These are phyloP conservation scores for Salix suchowensis DNA, from an alignment of 345 rosid species.

Conservation along the genomic window DNA sequence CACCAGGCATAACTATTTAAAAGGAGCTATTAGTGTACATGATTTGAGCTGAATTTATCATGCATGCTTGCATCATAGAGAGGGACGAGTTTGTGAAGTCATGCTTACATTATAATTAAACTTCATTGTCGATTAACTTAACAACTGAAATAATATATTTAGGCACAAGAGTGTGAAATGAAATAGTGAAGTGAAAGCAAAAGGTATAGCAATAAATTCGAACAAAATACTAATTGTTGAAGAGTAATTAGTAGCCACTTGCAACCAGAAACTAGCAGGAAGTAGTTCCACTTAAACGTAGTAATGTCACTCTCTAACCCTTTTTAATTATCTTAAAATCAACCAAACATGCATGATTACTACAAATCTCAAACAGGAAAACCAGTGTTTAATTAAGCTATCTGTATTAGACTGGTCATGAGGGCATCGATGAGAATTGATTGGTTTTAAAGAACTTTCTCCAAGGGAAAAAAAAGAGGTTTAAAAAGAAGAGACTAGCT, in stretches of 20 bases:
- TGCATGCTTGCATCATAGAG: neutral
- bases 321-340: neutral
- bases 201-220: neutral
- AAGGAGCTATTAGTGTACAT: neutral
- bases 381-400: neutral
- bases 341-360: neutral
- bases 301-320: neutral
- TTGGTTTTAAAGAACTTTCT: neutral
- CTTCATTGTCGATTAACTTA: neutral
- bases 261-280: neutral
- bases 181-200: neutral
- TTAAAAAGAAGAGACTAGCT: neutral
- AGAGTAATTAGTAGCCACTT: neutral
- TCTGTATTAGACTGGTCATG: neutral
- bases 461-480: neutral
- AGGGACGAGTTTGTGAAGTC: neutral
- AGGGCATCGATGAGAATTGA: neutral
- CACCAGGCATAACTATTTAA: too few relatives aligned
- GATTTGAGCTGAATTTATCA: neutral
- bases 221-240: neutral
- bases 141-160: neutral
- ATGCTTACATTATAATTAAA: neutral
- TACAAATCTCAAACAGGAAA: neutral
- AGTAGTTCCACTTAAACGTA: neutral
- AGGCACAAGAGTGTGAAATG: neutral